phyloP scores from a whole-genome alignment of 352 stramenopile genomes.

The Paralagenidium karlingii region DNA sequence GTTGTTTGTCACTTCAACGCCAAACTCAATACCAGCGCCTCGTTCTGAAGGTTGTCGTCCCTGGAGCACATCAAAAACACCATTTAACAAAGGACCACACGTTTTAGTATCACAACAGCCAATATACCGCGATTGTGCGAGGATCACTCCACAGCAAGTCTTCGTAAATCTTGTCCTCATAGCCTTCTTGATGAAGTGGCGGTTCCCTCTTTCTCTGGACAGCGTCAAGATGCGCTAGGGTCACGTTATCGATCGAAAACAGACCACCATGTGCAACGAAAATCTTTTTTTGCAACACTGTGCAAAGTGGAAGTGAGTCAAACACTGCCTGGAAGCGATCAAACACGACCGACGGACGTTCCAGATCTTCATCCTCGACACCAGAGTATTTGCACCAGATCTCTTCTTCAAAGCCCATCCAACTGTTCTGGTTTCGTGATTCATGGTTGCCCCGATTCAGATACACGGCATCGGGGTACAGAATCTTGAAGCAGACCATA shows the following conservation, averaged over 20 bases:
- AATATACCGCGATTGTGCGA: conserved; percentile 45
- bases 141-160: conserved; percentile 80
- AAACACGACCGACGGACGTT: conserved; percentile 55
- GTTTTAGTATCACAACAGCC: conserved; percentile 82
- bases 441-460: conserved; percentile 83
- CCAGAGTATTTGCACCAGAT: conserved; percentile 71
- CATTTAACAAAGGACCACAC: too few relatives aligned
- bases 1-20: conserved; percentile 65
- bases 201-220: conserved; percentile 85
- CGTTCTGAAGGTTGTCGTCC: conserved; percentile 66
- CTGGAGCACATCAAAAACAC: conserved; percentile 74
- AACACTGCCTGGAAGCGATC: conserved; percentile 78
- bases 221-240: conserved; percentile 41
- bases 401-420: conserved; percentile 83
- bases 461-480: conserved; percentile 58
- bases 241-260: conserved; percentile 42
- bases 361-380: conserved; percentile 37
- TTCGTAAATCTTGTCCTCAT: conserved; percentile 64
- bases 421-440: conserved; percentile 68
- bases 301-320: conserved; percentile 57
- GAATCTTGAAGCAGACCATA: conserved; percentile 70
- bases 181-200: conserved; percentile 71
- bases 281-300: conserved; percentile 58
- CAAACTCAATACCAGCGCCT: conserved; percentile 67
- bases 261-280: conserved; percentile 66